phyloP scores from a whole-genome alignment of 73 alveolate genomes.

The Tetrahymena malaccensis region DNA sequence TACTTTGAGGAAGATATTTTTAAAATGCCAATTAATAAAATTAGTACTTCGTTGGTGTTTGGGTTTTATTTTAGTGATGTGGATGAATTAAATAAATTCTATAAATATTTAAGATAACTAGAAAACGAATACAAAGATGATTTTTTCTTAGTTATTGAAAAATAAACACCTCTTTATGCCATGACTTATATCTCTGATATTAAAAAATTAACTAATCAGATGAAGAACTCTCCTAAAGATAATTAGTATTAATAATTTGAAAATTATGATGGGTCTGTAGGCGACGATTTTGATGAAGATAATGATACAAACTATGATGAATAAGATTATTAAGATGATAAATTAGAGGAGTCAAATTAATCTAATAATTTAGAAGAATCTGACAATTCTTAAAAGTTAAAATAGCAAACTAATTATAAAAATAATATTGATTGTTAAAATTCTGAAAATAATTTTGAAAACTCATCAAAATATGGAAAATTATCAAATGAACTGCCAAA shows the following conservation, averaged over 20 bases:
- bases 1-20: neutral
- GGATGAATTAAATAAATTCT: neutral
- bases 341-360: neutral
- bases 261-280: neutral
- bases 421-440: neutral
- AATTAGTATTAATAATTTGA: neutral
- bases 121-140: neutral
- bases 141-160: neutral
- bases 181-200: neutral
- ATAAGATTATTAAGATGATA: neutral
- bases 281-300: neutral
- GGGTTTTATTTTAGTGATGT: neutral
- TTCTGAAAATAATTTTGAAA: neutral
- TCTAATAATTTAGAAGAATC: neutral
- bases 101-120: neutral
- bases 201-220: neutral
- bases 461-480: too few species aligned
- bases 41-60: neutral
- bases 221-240: neutral
- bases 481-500: neutral
- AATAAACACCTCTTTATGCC: neutral
- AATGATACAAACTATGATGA: neutral
- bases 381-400: neutral
- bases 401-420: too few species aligned
- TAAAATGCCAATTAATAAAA: neutral